A percentile compares a stretch with the other conserved stretches of the same genome.
Conservation (phyloP, 225 moss, liverwort and hornwort species). For the Asterella californica region DNA sequence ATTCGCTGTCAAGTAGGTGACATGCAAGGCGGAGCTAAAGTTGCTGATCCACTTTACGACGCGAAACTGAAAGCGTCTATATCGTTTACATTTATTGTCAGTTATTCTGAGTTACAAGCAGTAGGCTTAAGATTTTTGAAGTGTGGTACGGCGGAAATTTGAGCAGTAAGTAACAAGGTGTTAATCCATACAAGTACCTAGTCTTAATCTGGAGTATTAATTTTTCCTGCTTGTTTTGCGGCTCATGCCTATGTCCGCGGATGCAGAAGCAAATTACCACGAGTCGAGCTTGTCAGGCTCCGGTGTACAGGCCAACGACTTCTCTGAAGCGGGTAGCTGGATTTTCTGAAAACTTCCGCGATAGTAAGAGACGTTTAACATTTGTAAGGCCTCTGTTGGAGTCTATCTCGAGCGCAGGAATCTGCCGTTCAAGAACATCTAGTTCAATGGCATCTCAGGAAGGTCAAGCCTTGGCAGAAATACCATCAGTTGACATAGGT, state of each 20-base stretch:
- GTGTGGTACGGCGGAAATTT: not conserved
- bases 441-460: constrained; percentile 35
- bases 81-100: not conserved
- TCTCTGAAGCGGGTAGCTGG: constrained; percentile 13
- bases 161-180: not conserved
- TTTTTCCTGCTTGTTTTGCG: not conserved
- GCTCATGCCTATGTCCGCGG: not conserved
- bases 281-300: not conserved
- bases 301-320: not conserved
- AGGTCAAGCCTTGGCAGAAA: constrained; percentile 29
- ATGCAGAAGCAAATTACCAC: constrained; percentile 20
- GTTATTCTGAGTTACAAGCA: not conserved
- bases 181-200: not conserved
- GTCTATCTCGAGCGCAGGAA: not conserved
- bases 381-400: constrained; percentile 6
- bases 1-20: not conserved
- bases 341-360: not conserved
- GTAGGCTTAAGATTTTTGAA: not conserved
- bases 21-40: no score
- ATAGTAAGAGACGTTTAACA: not conserved
- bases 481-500: constrained; percentile 43
- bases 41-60: no score
- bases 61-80: not conserved
- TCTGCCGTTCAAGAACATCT: constrained; percentile 7
- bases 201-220: not conserved